Base-by-base conservation (phyloP, 2,329 filamentous ascomycete species). In the Keithomyces neogunnii region DNA sequence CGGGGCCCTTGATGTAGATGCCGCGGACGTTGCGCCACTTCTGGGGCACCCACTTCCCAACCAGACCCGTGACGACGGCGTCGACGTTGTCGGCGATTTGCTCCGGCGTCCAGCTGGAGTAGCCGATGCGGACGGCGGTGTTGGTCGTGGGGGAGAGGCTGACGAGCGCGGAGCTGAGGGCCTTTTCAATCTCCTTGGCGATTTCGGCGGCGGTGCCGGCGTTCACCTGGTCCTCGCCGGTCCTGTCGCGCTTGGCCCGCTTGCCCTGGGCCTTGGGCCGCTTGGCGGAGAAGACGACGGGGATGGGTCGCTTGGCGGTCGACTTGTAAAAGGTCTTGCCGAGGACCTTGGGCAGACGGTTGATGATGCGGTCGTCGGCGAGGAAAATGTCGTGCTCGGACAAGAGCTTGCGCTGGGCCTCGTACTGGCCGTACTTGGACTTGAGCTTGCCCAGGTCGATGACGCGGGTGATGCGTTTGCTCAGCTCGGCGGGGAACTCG, bases 251-350 rank as follows among this genome's bases (percentile, higher is more conserved):
- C 67, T 82, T 81, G 51, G 75, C 74, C 39, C 70, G 69, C 73
- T 82, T 81, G 55, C 76, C 77, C 55, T 82, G 76, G 19, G 75
- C 76, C 68, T 81, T 86, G 56, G 78, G 74, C 49, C 76, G 75
- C 65, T 82, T 77, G 56, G 83, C 69, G 62, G 74, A 78, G 55
- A 97, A 77, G 43, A 78, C 75, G 38, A 97, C 80, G 30, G 93
- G 91, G 53, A 99, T 83, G 8, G 93, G 93, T 39, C 92, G 80
- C 78, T 97, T 97, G 56, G 73, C 70, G 3, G 85, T 88, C 51
- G 73, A 78, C 73, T 90, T 86, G 80, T 93, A 97, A 69, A 99
- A 97, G 2, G 86, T 86, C 74, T 96, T 97, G 60, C 92, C 93
- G 10, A 99, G 82, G 3, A 84, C 75, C 57, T 81, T 80, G 51